Evolutionary conservation across 2,329 filamentous ascomycete genomes (phyloP).

Genomic region (Fonsecaea monophora): DNA sequence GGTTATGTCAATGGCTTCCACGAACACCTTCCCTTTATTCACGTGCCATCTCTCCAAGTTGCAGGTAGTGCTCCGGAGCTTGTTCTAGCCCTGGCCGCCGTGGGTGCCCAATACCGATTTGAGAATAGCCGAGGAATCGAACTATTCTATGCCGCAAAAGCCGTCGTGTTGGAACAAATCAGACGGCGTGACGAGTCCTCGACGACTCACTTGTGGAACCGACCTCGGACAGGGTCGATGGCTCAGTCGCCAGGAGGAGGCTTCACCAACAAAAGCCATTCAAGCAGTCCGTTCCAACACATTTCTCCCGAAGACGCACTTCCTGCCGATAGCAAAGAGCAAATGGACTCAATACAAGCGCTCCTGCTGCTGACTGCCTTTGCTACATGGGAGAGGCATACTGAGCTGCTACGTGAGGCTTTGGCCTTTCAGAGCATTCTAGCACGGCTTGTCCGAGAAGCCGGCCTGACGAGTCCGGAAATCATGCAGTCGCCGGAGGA

Average conservation of each 20-base stretch:
- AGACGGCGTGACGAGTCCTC: conserved; percentile 57
- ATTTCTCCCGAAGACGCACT: conserved; percentile 34
- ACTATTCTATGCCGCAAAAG: conserved; percentile 63
- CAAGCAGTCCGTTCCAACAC: conserved; percentile 54
- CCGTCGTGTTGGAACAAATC: conserved; percentile 61
- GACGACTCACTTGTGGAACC: conserved; percentile 51
- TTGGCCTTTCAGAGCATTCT: conserved; percentile 64
- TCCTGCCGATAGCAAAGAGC: conserved; percentile 52
- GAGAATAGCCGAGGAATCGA: conserved; percentile 61
- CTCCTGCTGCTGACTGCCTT: conserved; percentile 63
- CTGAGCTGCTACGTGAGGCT: conserved; percentile 63
- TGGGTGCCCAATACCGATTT: conserved; percentile 57
- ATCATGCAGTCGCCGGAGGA: conserved; percentile 41
- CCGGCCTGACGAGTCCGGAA: conserved; percentile 50
- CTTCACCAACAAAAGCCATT: conserved; percentile 51
- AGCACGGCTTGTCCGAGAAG: conserved; percentile 62
- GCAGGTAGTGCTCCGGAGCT: conserved; percentile 56
- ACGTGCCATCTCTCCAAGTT: conserved; percentile 56
- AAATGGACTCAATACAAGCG: conserved; percentile 59
- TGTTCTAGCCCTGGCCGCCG: conserved; percentile 59
- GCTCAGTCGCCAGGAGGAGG: conserved; percentile 50
- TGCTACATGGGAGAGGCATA: conserved; percentile 66
- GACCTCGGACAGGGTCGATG: conserved; percentile 47
- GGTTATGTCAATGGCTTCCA: conserved; percentile 60
- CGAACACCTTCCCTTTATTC: conserved; percentile 60